Conservation (phyloP, 1,139 yeast species). For the Nadsonia commutata region DNA sequence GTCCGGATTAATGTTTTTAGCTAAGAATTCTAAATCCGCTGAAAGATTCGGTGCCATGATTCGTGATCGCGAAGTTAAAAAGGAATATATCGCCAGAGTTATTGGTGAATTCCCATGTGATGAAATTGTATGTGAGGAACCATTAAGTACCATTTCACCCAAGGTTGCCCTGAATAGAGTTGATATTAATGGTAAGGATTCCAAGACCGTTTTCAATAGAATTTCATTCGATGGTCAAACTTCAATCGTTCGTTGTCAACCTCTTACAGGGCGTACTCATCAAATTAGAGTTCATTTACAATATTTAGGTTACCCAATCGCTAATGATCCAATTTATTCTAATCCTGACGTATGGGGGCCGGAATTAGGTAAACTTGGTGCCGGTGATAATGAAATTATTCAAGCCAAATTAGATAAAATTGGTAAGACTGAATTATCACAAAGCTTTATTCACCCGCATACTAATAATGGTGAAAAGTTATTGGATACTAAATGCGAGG, state of each 20-base stretch:
- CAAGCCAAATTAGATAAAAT: conserved; percentile 37
- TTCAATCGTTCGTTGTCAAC: conserved; percentile 69
- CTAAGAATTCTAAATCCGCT: conserved; percentile 71
- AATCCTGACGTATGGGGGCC: conserved; percentile 62
- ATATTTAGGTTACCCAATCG: conserved; percentile 76
- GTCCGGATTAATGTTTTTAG: conserved; percentile 88
- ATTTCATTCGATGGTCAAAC: conserved; percentile 46
- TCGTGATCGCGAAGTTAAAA: conserved; percentile 58
- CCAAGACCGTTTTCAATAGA: conserved; percentile 34
- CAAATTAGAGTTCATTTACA: conserved; percentile 90
- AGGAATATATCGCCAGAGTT: conserved; percentile 80
- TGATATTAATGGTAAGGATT: conserved; percentile 46
- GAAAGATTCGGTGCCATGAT: conserved; percentile 62
- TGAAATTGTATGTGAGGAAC: conserved; percentile 45
- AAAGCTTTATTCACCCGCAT: conserved; percentile 33
- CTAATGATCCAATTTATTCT: conserved; percentile 82
- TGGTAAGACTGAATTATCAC: conserved; percentile 58
- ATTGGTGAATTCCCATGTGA: conserved; percentile 64
- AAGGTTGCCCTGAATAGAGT: conserved; percentile 65
- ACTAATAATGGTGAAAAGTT: conserved; percentile 40
- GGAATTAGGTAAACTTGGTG: conserved; percentile 38
- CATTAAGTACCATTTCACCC: conserved; percentile 62
- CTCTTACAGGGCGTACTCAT: conserved; percentile 86
- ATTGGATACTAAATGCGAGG: conserved; percentile 42
- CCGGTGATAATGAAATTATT: conserved; percentile 33